Percentiles rank a stretch among this genome's conserved stretches.
These are phyloP conservation scores for Cytospora piceicola DNA, from an alignment of 2,329 filamentous ascomycete species.

Conservation along the genomic window DNA sequence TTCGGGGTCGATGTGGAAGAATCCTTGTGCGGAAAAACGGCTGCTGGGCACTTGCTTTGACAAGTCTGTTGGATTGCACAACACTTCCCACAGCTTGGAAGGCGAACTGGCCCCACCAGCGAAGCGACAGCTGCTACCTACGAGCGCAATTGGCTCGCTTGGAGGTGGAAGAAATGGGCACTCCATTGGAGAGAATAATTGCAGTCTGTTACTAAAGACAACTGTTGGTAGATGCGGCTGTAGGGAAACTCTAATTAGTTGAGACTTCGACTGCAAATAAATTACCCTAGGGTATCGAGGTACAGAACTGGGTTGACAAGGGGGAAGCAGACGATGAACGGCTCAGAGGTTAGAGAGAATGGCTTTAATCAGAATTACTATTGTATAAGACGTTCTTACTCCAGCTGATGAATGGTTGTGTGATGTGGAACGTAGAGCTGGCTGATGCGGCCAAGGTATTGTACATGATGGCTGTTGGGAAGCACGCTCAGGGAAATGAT, in stretches of 20 bases:
- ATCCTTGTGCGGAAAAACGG: conserved; percentile 39
- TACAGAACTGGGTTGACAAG: not conserved
- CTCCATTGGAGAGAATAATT: conserved; percentile 7
- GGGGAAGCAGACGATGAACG: not conserved
- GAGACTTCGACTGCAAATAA: not conserved
- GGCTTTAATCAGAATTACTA: too few species aligned
- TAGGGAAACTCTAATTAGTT: not conserved
- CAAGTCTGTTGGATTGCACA: conserved; percentile 37
- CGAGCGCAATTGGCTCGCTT: conserved; percentile 37
- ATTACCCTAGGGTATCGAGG: too few species aligned
- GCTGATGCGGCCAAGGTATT: too few species aligned
- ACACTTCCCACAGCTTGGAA: conserved; percentile 39
- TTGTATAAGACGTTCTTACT: too few species aligned
- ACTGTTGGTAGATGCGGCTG: conserved; percentile 1
- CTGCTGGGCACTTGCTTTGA: conserved; percentile 34
- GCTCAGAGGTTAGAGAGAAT: too few species aligned
- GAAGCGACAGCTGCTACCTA: conserved; percentile 41
- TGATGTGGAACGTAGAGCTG: too few species aligned
- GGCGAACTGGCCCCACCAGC: conserved; percentile 39
- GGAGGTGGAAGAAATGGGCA: conserved; percentile 25
- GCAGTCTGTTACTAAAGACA: not conserved
- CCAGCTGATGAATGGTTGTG: too few species aligned
- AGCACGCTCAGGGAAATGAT: too few species aligned
- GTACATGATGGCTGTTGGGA: too few species aligned
- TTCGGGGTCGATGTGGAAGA: conserved; percentile 40